phyloP scores from a whole-genome alignment of 2,329 filamentous ascomycete genomes.

The Tricladium varicosporioides region DNA sequence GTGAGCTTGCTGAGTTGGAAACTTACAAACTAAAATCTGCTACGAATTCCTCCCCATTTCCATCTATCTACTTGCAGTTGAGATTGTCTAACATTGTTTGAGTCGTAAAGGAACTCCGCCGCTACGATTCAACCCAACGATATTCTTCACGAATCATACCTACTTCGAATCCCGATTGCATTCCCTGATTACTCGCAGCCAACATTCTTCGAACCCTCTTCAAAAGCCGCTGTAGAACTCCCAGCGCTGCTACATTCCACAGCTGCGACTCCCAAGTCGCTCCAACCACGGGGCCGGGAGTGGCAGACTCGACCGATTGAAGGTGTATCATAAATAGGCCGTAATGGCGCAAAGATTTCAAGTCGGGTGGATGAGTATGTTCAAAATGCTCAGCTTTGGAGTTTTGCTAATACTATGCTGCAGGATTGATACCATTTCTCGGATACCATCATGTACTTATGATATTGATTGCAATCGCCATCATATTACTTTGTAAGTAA shows the following conservation, averaged over 20 bases:
- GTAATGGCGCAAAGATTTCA: constrained; percentile 31
- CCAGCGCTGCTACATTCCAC: constrained; percentile 33
- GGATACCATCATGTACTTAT: constrained; percentile 88
- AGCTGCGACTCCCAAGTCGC: constrained; percentile 33
- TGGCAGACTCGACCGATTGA: constrained; percentile 23
- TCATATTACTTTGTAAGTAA: constrained; percentile 87
- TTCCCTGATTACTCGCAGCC: constrained; percentile 12
- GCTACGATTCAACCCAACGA: background rate
- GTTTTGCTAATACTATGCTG: constrained; percentile 9
- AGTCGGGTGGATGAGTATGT: constrained; percentile 34
- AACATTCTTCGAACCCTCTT: constrained; percentile 21
- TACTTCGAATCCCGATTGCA: constrained; percentile 1
- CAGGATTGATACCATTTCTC: constrained; percentile 64
- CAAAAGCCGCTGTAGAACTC: constrained; percentile 15
- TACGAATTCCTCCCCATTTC: background rate
- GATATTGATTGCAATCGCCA: constrained; percentile 90
- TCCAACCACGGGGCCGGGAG: constrained; percentile 34
- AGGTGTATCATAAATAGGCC: constrained; percentile 21
- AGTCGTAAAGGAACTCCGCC: background rate
- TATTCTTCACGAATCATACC: background rate
- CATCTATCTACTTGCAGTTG: background rate
- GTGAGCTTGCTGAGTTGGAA: background rate
- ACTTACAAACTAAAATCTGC: background rate
- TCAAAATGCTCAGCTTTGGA: background rate
- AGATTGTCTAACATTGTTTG: background rate